phyloP scores from a whole-genome alignment of 1,139 yeast genomes.

The Saccharomyces hybrid region DNA sequence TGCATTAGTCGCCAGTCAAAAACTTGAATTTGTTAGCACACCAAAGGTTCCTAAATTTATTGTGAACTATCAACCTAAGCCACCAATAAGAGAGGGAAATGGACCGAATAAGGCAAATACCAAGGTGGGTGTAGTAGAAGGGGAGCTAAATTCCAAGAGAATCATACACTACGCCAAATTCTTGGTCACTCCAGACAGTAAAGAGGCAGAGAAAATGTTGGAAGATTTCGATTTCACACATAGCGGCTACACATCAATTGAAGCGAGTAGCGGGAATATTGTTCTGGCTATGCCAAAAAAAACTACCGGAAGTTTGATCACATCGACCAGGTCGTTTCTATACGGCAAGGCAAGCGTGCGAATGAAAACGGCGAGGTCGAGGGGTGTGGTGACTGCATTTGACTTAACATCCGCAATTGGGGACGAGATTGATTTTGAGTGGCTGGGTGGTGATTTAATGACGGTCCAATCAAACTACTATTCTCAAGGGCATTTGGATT shows the following conservation, averaged over 20 bases:
- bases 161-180: conserved; percentile 23
- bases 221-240: conserved; percentile 25
- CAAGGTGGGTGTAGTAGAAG: not conserved
- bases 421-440: conserved; percentile 89
- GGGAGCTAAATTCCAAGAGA: conserved; percentile 15
- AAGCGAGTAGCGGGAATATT: conserved; percentile 12
- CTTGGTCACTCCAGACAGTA: conserved; percentile 16
- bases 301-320: conserved; percentile 27
- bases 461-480: conserved; percentile 73
- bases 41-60: conserved; percentile 2
- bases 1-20: conserved; percentile 32
- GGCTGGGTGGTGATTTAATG: conserved; percentile 63
- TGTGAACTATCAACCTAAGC: not conserved
- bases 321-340: conserved; percentile 26
- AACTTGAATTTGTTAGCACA: conserved; percentile 8
- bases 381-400: conserved; percentile 79
- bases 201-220: conserved; percentile 19
- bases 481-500: conserved; percentile 64
- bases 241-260: conserved; percentile 24
- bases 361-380: conserved; percentile 27
- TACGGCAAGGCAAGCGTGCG: conserved; percentile 27
- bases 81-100: not conserved
- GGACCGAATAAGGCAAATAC: conserved; percentile 1
- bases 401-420: conserved; percentile 78
- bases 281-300: conserved; percentile 28